phyloP scores from a whole-genome alignment of 108 stramenopile genomes.

The Cylindrotheca fusiformis region DNA sequence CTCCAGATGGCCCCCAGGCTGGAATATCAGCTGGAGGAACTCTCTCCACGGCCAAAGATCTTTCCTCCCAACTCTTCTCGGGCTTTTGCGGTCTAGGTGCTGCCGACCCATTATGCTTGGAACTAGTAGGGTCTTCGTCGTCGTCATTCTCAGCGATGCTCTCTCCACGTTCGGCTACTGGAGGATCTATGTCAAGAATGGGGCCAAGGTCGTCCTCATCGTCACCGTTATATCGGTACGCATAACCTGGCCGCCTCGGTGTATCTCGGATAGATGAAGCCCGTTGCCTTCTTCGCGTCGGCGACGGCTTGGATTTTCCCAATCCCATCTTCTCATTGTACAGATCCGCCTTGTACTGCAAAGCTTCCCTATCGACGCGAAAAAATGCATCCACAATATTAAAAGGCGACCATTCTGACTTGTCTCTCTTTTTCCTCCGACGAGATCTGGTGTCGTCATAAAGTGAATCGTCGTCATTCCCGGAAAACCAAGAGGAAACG shows the following conservation, averaged over 20 bases:
- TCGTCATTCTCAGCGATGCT: neutral
- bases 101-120: too few species aligned
- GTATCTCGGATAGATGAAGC: slow-evolving; percentile 4
- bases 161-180: slow-evolving; percentile 10
- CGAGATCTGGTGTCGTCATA: slow-evolving; percentile 6
- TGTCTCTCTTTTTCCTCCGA: slow-evolving; percentile 6
- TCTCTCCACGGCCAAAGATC: slow-evolving; percentile 54
- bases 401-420: slow-evolving; percentile 16
- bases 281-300: slow-evolving; percentile 5
- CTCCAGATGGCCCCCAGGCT: slow-evolving; percentile 82
- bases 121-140: neutral
- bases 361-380: slow-evolving; percentile 32
- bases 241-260: slow-evolving; percentile 50
- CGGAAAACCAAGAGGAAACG: slow-evolving; percentile 27
- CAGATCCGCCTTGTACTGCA: slow-evolving; percentile 29
- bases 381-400: slow-evolving; percentile 35
- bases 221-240: slow-evolving; percentile 51
- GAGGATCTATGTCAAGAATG: slow-evolving; percentile 28
- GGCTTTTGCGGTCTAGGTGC: too few species aligned
- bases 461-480: slow-evolving; percentile 11
- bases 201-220: slow-evolving; percentile 33
- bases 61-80: slow-evolving; percentile 12
- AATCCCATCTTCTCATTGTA: slow-evolving; percentile 50
- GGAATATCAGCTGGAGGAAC: slow-evolving; percentile 62
- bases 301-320: neutral